Base-by-base conservation (phyloP, 345 rosid species). In the Cochlearia excelsa region DNA sequence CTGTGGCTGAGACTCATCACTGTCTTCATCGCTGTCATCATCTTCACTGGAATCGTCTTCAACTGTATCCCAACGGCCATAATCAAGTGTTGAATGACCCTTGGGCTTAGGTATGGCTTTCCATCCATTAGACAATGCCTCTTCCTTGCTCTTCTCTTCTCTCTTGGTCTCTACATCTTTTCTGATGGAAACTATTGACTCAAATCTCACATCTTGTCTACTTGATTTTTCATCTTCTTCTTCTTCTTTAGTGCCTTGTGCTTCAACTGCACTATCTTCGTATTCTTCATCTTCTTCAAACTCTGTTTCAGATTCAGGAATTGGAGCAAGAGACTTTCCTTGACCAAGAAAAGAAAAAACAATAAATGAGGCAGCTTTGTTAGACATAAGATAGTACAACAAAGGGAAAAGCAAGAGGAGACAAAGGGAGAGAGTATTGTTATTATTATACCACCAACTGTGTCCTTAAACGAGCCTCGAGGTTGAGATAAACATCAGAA, bases 21-120 rank as follows among this genome's bases (percentile, higher is more conserved):
- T 82, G 0, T 76, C 23, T 16, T 76, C 86, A 0, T 84, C 89
- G 0, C 82, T 83, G 1, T 83, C 81, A 1, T 85, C 96, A 2
- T 87, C 98, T 31, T 86, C 96, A 54, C 98, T 86, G 1, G 96
- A 88, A 57, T 79, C 82, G 61, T 84, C 86, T 63, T 80, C 84
- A 50, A 91, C 96, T 27, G 74, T 74, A 61, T 88, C 81, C 96
- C 98, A 92, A 33, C 96, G 80, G 3, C 80, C 88, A 63, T 92
- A 92, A 75, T 92, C 84, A 40, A 92, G 77, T 30, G 96, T 38
- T 1, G 98, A 84, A 76, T 92, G 96, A 39, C 98, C 98, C 84
- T 92, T 92, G 11, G 98, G 95, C 74, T 86, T 92, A 33, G 98
- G 98, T 54, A 92, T 92, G 4, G 96, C 80, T 77, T 84, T 81